Evolutionary conservation across 139 green algal genomes (phyloP).

Genomic region (Ettlia oleoabundans): DNA sequence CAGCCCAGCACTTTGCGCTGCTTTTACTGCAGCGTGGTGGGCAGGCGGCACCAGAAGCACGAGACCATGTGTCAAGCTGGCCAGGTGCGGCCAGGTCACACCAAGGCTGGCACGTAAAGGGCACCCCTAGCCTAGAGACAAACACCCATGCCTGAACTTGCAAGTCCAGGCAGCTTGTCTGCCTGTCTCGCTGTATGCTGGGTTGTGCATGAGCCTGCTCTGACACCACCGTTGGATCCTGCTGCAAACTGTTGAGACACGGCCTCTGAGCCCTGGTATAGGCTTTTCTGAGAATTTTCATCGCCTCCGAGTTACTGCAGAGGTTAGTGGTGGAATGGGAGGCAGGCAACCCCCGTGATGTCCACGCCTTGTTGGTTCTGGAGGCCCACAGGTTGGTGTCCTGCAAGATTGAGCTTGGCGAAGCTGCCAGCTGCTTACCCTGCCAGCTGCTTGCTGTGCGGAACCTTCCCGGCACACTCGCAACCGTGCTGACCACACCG

Average conservation of each 20-base stretch:
- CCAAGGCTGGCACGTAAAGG: too few relatives aligned
- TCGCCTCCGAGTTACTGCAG: not conserved
- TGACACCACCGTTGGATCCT: too few relatives aligned
- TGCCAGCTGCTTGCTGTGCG: too few relatives aligned
- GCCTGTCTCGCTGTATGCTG: too few relatives aligned
- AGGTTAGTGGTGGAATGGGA: slow-evolving; percentile 18
- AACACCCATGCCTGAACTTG: too few relatives aligned
- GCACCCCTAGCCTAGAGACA: too few relatives aligned
- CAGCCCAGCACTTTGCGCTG: not conserved
- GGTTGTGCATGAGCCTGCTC: too few relatives aligned
- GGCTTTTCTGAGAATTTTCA: not conserved
- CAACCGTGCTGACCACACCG: too few relatives aligned
- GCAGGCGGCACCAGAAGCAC: slow-evolving; percentile 23
- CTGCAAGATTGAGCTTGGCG: too few relatives aligned
- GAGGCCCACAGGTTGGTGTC: not conserved
- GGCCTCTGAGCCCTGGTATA: not conserved
- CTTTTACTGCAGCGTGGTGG: slow-evolving; percentile 25
- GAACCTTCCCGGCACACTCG: too few relatives aligned
- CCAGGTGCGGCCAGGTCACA: slow-evolving; percentile 4
- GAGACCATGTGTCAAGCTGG: not conserved
- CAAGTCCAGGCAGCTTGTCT: too few relatives aligned
- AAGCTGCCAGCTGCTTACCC: too few relatives aligned
- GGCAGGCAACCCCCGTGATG: slow-evolving; percentile 32
- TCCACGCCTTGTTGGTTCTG: slow-evolving; percentile 49
- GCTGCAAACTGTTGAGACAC: not conserved